A percentile compares a stretch with the other conserved stretches of the same genome.
Evolutionary conservation across 805 yeast genomes (phyloP).

Genomic region (Cyberlindnera euphorbiae): DNA sequence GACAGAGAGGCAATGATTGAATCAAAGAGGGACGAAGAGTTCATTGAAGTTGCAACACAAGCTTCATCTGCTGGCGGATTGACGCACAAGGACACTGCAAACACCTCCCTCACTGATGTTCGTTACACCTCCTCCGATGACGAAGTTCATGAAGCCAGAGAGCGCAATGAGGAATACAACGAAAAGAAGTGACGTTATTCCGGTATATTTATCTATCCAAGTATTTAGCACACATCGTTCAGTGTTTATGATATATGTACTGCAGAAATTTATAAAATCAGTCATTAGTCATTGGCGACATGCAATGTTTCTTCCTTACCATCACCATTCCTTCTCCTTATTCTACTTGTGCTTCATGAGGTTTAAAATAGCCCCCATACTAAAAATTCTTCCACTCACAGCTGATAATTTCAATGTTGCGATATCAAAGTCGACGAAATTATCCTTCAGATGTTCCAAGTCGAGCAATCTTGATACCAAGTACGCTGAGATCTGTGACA

Average conservation of each 20-base stretch:
- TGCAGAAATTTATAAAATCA: too few relatives aligned
- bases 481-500: constrained; percentile 31
- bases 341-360: constrained; percentile 22
- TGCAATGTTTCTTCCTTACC: too few relatives aligned
- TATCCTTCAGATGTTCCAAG: constrained; percentile 22
- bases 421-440: constrained; percentile 35
- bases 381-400: constrained; percentile 41
- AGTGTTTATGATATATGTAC: too few relatives aligned
- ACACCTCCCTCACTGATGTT: constrained; percentile 2
- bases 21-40: constrained; percentile 9
- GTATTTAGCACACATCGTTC: too few relatives aligned
- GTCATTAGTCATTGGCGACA: too few relatives aligned
- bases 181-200: too few relatives aligned
- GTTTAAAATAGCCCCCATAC: constrained; percentile 32
- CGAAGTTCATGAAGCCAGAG: too few relatives aligned
- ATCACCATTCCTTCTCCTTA: neutral
- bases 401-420: constrained; percentile 41
- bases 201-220: too few relatives aligned
- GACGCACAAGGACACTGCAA: constrained; percentile 5
- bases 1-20: constrained; percentile 6
- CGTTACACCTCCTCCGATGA: too few relatives aligned
- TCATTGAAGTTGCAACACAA: constrained; percentile 12
- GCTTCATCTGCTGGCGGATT: constrained; percentile 6
- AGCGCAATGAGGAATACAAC: too few relatives aligned
- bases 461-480: constrained; percentile 31